Evolutionary conservation across 768 basidiomycete genomes (phyloP).

Genomic region (Trametes meyenii): DNA sequence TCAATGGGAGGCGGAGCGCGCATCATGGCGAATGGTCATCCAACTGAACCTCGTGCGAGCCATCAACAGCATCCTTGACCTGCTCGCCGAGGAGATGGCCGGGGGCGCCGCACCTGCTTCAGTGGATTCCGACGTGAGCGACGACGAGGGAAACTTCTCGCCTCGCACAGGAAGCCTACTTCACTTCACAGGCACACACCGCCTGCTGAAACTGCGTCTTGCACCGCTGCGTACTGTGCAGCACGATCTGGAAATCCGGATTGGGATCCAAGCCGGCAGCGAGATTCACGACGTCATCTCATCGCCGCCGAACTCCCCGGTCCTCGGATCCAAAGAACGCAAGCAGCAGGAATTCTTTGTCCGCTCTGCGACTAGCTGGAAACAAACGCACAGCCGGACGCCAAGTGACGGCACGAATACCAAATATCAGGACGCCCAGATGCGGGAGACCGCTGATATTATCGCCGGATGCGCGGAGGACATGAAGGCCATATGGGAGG

Average conservation of each 20-base stretch:
- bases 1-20: conserved; percentile 71
- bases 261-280: conserved; percentile 63
- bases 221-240: conserved; percentile 60
- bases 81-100: conserved; percentile 58
- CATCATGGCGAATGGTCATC: conserved; percentile 75
- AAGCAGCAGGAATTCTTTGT: conserved; percentile 35
- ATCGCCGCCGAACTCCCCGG: conserved; percentile 19
- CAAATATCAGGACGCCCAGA: conserved; percentile 29
- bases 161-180: conserved; percentile 25
- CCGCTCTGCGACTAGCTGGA: conserved; percentile 35
- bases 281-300: conserved; percentile 18
- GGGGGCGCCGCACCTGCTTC: conserved; percentile 28
- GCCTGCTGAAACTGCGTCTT: conserved; percentile 58
- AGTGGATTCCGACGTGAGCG: conserved; percentile 20
- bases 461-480: conserved; percentile 65
- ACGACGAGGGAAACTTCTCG: conserved; percentile 6
- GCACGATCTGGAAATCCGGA: conserved; percentile 56
- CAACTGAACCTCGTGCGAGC: conserved; percentile 80
- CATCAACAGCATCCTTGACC: conserved; percentile 64
- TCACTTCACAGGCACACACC: conserved; percentile 63
- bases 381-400: conserved; percentile 20
- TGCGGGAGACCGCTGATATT: conserved; percentile 59
- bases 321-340: neutral
- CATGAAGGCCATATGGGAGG: conserved; percentile 71
- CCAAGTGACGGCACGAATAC: conserved; percentile 13